Base-by-base conservation (phyloP, 352 stramenopile species). In the Peronosclerospora sorghi region DNA sequence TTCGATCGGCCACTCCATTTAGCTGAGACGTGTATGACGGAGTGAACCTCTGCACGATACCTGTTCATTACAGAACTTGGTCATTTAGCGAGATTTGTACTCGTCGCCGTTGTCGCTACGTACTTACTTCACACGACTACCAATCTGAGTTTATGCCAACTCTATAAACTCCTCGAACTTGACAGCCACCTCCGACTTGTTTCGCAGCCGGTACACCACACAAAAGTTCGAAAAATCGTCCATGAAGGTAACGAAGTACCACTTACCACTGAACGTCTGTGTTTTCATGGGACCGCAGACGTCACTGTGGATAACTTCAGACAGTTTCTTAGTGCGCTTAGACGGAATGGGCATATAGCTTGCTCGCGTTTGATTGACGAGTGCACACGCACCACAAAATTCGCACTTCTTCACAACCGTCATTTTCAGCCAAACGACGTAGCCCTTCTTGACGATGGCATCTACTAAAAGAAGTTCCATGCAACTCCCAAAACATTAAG, bases 31-130 rank as follows among this genome's bases (percentile, higher is more conserved):
- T 55, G n/a, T 51, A 45, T 0, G 45, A 10, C 8, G 45, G 38
- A 3, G 38, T 51, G 32, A 55, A 55, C 14, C 56, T 48, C n/a
- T 60, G 52, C n/a, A 39, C 18, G 21, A 50, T 56, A 0, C 35
- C 48, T 12, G 32, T 1, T 27, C 10, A 2, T 12, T 39, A 26
- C 38, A 48, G 1, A 48, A 44, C n/a, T 41, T 46, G 27, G 21
- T 41, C 36, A 48, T 48, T 1, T 32, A 26, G 19, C 32, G 7
- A 0, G 46, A 54, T 12, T 26, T 47, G 26, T 43, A 47, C 21
- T 48, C 26, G 15, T 41, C 32, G 37, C 29, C 19, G 12, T 52
- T 52, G 32, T 48, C 50, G 13, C 37, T 44, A 1, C 27, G 20
- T 15, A 48, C 32, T 14, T 8, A 29, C 5, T 40, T 48, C 20